Conservation (phyloP, 2,329 filamentous ascomycete genomes). For the Pseudogymnoascus sp. region DNA sequence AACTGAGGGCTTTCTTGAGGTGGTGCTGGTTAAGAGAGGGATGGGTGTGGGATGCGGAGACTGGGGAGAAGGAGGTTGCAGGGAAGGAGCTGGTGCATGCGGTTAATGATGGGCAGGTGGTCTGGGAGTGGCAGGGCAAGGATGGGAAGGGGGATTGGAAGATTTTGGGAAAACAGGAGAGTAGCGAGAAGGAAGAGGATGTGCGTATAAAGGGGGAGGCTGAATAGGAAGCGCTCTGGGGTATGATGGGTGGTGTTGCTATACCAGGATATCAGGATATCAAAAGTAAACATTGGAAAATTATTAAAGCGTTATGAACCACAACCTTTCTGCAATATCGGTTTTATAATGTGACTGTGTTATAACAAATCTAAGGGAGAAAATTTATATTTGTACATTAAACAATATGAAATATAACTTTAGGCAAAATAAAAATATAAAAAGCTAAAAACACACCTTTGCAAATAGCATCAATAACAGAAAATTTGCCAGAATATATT, state of each 20-base stretch:
- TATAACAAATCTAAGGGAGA: no score
- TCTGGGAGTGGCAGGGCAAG: slow-evolving; percentile 26
- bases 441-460: background rate
- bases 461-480: background rate
- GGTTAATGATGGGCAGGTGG: slow-evolving; percentile 50
- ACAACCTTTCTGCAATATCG: background rate
- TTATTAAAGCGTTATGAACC: background rate
- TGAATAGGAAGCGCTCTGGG: background rate
- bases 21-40: slow-evolving; percentile 93
- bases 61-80: slow-evolving; percentile 54
- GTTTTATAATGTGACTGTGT: background rate
- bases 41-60: slow-evolving; percentile 69
- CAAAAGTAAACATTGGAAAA: background rate
- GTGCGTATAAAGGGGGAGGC: background rate
- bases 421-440: background rate
- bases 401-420: background rate
- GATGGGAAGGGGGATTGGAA: slow-evolving; percentile 1
- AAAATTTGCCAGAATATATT: background rate
- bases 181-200: background rate
- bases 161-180: background rate
- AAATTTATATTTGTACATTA: background rate
- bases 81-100: slow-evolving; percentile 45
- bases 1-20: slow-evolving; percentile 73
- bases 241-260: background rate
- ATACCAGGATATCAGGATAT: background rate